Percentiles rank a stretch among this genome's conserved stretches.
Evolutionary conservation across 2,329 filamentous ascomycete species (phyloP).

Genomic region (Colletotrichum camelliae): DNA sequence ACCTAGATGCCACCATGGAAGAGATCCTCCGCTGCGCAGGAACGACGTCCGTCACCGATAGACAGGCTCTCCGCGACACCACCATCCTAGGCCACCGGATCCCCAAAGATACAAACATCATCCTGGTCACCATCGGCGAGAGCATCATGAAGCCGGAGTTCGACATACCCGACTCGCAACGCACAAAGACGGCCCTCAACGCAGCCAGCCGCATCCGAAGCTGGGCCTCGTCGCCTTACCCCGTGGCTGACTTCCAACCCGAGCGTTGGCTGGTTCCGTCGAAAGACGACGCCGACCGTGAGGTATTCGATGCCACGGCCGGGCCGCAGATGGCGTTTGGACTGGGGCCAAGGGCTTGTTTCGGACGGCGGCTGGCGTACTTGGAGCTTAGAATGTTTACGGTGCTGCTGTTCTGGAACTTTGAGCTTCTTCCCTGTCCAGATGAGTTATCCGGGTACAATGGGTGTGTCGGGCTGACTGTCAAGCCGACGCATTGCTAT

Average conservation of each 20-base stretch:
- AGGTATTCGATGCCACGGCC: conserved; percentile 26
- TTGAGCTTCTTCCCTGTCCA: conserved; percentile 23
- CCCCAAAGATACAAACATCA: conserved; percentile 28
- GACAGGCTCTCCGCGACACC: conserved; percentile 28
- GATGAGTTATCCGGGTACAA: not conserved
- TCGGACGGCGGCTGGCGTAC: conserved; percentile 31
- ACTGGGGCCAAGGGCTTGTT: conserved; percentile 29
- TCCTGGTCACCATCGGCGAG: conserved; percentile 9
- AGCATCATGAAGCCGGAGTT: not conserved
- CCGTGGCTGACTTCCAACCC: conserved; percentile 20
- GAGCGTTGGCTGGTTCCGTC: conserved; percentile 23
- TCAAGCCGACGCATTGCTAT: not conserved
- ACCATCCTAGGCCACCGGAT: conserved; percentile 27
- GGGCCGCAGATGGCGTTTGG: conserved; percentile 31
- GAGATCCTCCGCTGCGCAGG: conserved; percentile 30
- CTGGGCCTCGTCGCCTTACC: not conserved
- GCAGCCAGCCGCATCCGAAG: not conserved
- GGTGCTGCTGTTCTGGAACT: conserved; percentile 29
- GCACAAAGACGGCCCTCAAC: conserved; percentile 1
- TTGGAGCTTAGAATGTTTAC: conserved; percentile 31
- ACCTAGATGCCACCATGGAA: conserved; percentile 32
- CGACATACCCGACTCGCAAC: conserved; percentile 17
- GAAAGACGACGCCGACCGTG: not conserved
- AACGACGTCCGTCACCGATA: conserved; percentile 23
- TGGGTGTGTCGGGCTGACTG: not conserved